Base-by-base conservation (phyloP, 148 eudicot species). In the Vaccinium myrtillus region DNA sequence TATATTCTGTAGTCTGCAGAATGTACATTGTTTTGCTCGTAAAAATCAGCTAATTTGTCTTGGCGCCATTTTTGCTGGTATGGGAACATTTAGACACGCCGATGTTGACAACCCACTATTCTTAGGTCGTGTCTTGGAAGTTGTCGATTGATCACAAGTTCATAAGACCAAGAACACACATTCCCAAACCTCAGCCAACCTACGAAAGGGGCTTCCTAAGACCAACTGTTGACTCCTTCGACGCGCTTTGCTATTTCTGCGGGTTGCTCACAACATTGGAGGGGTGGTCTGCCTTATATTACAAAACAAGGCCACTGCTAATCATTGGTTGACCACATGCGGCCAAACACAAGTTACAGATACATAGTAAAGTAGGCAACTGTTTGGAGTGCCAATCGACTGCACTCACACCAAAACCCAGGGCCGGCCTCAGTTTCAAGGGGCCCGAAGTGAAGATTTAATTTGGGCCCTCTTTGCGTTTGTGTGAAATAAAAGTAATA, bases 121-220 rank as follows among this genome's bases (percentile, higher is more conserved):
- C 67, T 59, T 59, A 59, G 25, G 67, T 21, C 8, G 11, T 59
- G 67, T 59, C 23, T 59, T 59, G 67, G 5, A 65, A 65, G 71
- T 65, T 61, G 69, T 61, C 3, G 30, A 65, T 65, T 23, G 70
- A 10, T 65, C 32, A 65, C 70, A n/a, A 23, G 30, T 65, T 65
- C 30, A 65, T 65, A 30, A 65, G 25, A 65, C 71, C 32, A 0
- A n/a, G 25, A 65, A 65, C 71, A 23, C 14, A 10, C 71, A 65
- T 21, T 9, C 71, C 71, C 69, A 63, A 65, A 23, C 71, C 71
- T 65, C 71, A 65, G 30, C 71, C 71, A 65, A 65, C 30, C 71
- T 65, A 1, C 13, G 2, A 65, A 65, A 63, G 30, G 69, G 71
- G 32, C 25, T 65, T 65, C 25, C 32, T 10, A 65, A 23, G 71